Evolutionary conservation across 306 rosid genomes (phyloP), one percentile per base, ranked within the genome.

Genomic region (Inga oerstediana): DNA sequence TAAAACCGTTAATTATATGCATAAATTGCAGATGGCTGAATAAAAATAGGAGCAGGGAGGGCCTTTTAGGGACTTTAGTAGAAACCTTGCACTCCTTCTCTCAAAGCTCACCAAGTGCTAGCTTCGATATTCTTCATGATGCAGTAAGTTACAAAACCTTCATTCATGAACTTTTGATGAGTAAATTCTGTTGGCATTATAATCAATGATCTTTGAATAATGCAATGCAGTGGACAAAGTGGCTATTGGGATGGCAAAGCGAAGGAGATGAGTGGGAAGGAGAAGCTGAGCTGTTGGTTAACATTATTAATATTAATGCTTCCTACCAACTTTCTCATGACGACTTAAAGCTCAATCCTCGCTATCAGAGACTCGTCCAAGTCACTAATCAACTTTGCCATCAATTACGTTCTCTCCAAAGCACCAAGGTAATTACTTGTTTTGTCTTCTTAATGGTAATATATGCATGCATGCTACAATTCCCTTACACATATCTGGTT

Each of bases 171-270:
- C 10, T 20, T 56, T 20, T 11, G 22, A n/a, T 3, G 4, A 8
- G 22, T 52, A 52, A 52, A n/a, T 10, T 61, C 67, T 22, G 3
- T 22, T 1, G 67, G 67, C 12, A 58, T 3, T 8, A 58, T 58
- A 1, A 48, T 49, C 15, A n/a, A 3, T 61, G 30, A 56, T 24
- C 13, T 3, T 27, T 22, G 34, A 3, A 2, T 5, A 15, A 52
- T 27, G 39, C 11, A 45, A 46, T 17, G 20, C 30, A 91, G 95
- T 91, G 95, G 95, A 80, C 69, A 43, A 84, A 86, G 41, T 91
- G 92, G 93, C 58, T 91, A 34, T 20, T 83, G 20, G 86, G 82
- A 75, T 91, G 93, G 92, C 79, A 87, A 75, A 88, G 78, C 11
- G 86, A 81, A 66, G 93, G 59, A 65, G 71, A 65, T 65, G 15